Percentiles rank a stretch among this genome's conserved stretches.
Evolutionary conservation across 164 flowering plant species (phyloP).

Genomic region (Protea cynaroides): DNA sequence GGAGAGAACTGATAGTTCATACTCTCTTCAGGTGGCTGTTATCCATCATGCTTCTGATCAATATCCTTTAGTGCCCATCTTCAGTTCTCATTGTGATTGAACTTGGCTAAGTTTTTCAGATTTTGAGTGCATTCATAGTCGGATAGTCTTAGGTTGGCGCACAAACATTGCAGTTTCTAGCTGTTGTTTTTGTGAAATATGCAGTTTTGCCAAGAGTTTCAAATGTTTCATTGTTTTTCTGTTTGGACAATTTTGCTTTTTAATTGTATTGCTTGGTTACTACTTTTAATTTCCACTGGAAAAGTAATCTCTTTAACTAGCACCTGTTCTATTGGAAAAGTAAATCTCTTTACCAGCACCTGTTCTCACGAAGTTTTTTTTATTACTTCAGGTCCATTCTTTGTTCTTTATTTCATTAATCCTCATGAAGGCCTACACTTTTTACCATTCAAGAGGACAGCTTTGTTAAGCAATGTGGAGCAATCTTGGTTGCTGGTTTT

Average conservation of each 20-base stretch:
- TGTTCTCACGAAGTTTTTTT: neutral
- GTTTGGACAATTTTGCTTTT: neutral
- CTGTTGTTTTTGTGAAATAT: too few species aligned
- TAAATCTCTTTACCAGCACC: neutral
- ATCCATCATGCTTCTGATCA: too few species aligned
- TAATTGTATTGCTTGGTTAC: neutral
- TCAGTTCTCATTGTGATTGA: too few species aligned
- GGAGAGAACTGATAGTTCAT: too few species aligned
- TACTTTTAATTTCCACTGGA: neutral
- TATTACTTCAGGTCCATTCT: neutral
- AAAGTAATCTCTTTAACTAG: neutral
- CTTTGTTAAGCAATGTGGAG: constrained; percentile 13
- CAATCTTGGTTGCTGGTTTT: constrained; percentile 12
- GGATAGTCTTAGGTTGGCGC: too few species aligned
- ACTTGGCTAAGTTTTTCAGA: too few species aligned
- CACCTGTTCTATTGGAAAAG: neutral
- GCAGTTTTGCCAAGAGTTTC: too few species aligned
- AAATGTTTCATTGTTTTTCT: too few species aligned
- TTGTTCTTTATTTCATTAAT: neutral
- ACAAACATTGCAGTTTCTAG: too few species aligned
- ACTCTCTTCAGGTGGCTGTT: too few species aligned
- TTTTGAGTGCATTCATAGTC: too few species aligned
- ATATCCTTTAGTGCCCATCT: too few species aligned
- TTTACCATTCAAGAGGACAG: neutral
- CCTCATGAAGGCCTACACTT: neutral